A percentile compares a stretch with the other conserved stretches of the same genome.
Conservation (phyloP, 2,329 filamentous ascomycete genomes). For the Colletotrichum trifolii region DNA sequence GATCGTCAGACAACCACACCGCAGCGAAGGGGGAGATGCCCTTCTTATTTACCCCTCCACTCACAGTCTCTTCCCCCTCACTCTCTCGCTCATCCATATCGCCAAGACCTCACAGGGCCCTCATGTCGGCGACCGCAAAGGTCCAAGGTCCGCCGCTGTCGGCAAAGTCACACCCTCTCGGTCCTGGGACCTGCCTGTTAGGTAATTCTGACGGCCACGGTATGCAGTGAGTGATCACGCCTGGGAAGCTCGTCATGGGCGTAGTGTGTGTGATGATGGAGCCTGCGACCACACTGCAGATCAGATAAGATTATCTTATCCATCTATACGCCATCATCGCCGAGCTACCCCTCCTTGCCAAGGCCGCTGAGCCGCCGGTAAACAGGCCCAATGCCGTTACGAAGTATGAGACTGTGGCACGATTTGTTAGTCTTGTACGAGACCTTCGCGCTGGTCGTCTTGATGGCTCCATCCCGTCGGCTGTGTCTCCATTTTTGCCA, state of each 20-base stretch:
- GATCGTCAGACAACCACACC: neutral
- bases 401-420: neutral
- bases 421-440: neutral
- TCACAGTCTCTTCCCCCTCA: too few relatives aligned
- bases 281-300: constrained; percentile 33
- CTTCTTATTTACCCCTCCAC: constrained; percentile 7
- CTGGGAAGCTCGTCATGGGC: constrained; percentile 5
- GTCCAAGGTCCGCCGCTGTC: constrained; percentile 1
- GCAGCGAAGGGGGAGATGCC: neutral
- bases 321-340: constrained; percentile 39
- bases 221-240: constrained; percentile 15
- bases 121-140: constrained; percentile 5
- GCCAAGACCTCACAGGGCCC: constrained; percentile 11
- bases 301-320: constrained; percentile 47
- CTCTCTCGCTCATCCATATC: constrained; percentile 1
- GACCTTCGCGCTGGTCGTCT: neutral
- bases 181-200: neutral
- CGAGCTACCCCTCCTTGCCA: constrained; percentile 27
- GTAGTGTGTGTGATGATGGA: constrained; percentile 13
- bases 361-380: constrained; percentile 2
- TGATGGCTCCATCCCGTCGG: neutral
- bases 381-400: constrained; percentile 4
- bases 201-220: constrained; percentile 18
- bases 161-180: constrained; percentile 1
- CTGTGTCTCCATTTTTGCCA: constrained; percentile 7